Evolutionary conservation across 495 filamentous ascomycete species (phyloP), one percentile per base, ranked within the genome.

Genomic region (Xylaria flabelliformis): DNA sequence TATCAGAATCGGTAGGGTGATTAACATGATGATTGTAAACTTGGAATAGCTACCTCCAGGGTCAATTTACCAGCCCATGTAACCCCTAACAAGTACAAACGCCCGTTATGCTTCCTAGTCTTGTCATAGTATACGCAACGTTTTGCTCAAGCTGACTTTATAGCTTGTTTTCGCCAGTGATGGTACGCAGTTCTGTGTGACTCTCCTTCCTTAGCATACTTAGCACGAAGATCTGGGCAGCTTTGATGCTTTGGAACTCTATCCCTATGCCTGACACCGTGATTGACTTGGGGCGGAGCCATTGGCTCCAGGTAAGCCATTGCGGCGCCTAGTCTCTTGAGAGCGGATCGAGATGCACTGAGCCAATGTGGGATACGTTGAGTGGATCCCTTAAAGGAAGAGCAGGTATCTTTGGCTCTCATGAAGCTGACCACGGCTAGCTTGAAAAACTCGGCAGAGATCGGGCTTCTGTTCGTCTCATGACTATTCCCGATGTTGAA

Each of bases 141-240:
- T 39, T 39, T 32, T 17, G 17, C 32, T 61, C 4, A n/a, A 61
- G 15, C 8, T 39, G 56, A 15, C 5, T 21, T 61, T 62, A 46
- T 39, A 46, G 39, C 8, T 15, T 44, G 39, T 26, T 44, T 44
- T n/a, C 36, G 59, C 59, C 59, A 63, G 36, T 12, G n/a, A 44
- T 44, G 24, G 12, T 44, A 63, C 26, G 36, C n/a, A 42, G 19
- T 24, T 24, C 59, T 44, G 19, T 41, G 59, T 42, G 59, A 44
- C 10, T 13, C 36, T 4, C 0, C 39, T 29, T 24, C 61, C 12
- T 64, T 46, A 3, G 26, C 3, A 29, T 64, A 64, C 6, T 10
- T 29, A 24, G 61, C 39, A 46, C 61, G 61, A n/a, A 64, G 39
- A 64, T 64, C 61, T 19, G 61, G 61, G 41, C 61, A 64, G 21